phyloP scores from a whole-genome alignment of 2,329 filamentous ascomycete genomes.

The Lasiodiplodia gonubiensis region DNA sequence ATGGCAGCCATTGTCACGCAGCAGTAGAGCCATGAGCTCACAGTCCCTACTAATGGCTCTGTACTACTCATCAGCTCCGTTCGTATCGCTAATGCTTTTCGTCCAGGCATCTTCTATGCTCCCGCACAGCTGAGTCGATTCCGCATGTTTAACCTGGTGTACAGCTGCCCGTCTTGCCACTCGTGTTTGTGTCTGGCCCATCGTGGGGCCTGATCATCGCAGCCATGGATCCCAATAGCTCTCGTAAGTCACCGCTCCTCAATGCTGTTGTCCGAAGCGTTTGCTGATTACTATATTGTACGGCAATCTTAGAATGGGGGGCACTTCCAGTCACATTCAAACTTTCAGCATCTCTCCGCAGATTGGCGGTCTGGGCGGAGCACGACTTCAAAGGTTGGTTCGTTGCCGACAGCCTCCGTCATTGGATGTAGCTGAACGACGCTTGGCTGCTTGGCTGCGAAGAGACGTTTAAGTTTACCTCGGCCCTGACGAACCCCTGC shows the following conservation, averaged over 20 bases:
- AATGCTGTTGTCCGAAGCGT: not conserved
- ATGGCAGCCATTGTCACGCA: no score
- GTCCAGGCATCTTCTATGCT: slow-evolving; percentile 33
- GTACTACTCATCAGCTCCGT: no score
- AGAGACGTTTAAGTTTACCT: not conserved
- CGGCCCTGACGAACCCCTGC: not conserved
- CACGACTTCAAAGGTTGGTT: slow-evolving; percentile 1
- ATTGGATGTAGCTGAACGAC: not conserved
- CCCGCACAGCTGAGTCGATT: slow-evolving; percentile 31
- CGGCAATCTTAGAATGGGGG: slow-evolving; percentile 1
- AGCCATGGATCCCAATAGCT: slow-evolving; percentile 3
- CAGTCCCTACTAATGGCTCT: no score
- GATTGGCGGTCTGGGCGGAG: slow-evolving; percentile 6
- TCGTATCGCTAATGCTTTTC: no score
- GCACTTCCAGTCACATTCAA: not conserved
- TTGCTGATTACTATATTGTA: slow-evolving; percentile 10
- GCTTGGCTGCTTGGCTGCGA: no score
- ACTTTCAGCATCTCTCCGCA: slow-evolving; percentile 3
- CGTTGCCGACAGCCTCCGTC: not conserved
- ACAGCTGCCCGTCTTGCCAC: not conserved
- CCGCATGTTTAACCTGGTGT: slow-evolving; percentile 30
- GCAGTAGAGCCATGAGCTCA: no score
- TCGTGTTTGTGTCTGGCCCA: not conserved
- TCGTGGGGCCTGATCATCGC: slow-evolving; percentile 1
- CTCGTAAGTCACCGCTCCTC: slow-evolving; percentile 1